Base-by-base conservation (phyloP, 2,329 filamentous ascomycete species). In the Cercospora zeina region DNA sequence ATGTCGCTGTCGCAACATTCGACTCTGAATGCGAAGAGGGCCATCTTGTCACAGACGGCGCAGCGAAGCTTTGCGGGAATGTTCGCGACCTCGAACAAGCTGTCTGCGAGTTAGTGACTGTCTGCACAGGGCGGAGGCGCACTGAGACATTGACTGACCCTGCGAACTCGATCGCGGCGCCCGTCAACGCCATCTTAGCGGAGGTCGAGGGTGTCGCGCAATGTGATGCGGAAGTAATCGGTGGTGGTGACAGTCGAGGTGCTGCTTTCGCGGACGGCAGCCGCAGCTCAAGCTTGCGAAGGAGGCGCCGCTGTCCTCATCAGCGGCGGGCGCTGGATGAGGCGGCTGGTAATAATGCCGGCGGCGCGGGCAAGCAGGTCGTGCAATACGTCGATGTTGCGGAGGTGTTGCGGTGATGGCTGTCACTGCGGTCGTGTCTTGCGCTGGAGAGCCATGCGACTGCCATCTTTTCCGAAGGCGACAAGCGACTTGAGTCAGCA, bases 41-140 rank as follows among this genome's bases (percentile, higher is more conserved):
- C 93, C 62, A 97, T 83, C 76, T 90, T 92, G 79, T 89, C 95
- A 79, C 95, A 99, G 70, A 91, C 90, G 57, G 91, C 91, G 81
- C 95, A 99, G 77, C 93, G 89, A 67, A 99, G 84, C 82, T 96
- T 97, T 72, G 93, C 91, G n/a, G 95, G 95, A 62, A 97, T 92
- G 65, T 95, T 91, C 71, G 93, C 90, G 67, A 89, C 85, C 19
- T 86, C 81, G 63, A 96, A 82, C 54, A 89, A 88, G 75, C 91
- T 96, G 73, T 27, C 37, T 10, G 31, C 11, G 8, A 27, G 62
- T 67, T 61, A 67, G 65, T 50, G 19, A 33, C 53, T 24, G 36
- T 14, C 14, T 14, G 31, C n/a, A 30, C 31, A 42, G 24, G 11
- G 24, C 10, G 13, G 11, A 19, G 14, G 24, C 51, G 27, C 11